Base-by-base conservation (phyloP, 2,329 filamentous ascomycete genomes). In the Trichophyton rubrum region DNA sequence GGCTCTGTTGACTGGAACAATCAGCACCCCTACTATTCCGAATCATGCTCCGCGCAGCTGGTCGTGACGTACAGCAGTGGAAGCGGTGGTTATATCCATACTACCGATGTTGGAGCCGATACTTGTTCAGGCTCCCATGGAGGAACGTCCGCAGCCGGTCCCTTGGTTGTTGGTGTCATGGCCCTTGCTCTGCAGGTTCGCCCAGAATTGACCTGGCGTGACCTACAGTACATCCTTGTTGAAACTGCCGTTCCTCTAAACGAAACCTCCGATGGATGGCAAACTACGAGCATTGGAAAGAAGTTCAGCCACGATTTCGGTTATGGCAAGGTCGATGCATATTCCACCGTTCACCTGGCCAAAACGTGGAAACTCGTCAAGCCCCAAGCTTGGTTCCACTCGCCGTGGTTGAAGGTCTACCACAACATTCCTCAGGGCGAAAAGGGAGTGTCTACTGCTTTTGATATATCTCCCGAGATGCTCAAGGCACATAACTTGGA, bases 11-110 rank as follows among this genome's bases (percentile, higher is more conserved):
- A 96, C 71, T 82, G 89, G 62, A 85, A 87, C 66, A 91, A 92
- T 43, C 75, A 82, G n/a, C 92, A 97, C 70, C 91, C 93, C 0
- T 93, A 92, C 72, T 99, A 99, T 74, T 96, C 92, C 0, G 93
- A 99, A 74, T 87, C 89, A 64, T 99, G 93, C 77, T 96, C 92
- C 2, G 93, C 93, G 22, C 89, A 96, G 71, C 79, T 99, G 55
- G 91, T 96, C 2, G 93, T 99, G 8, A 95, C 93, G 0, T 99
- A 97, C 74, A 96, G 91, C 70, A 96, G 90, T 73, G 93, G 93
- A 61, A 85, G 85, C 65, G 85, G 85, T 56, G 90, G 96, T 74
- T 84, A 88, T 11, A 99, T 99, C 68, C 91, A 96, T 75, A 99
- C 93, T 0, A 99, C 93, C 0, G 93, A 99, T 68, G 90, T 99